A percentile compares a stretch with the other conserved stretches of the same genome.
phyloP scores from a whole-genome alignment of 2,329 filamentous ascomycete species.

The Cercospora sojina region DNA sequence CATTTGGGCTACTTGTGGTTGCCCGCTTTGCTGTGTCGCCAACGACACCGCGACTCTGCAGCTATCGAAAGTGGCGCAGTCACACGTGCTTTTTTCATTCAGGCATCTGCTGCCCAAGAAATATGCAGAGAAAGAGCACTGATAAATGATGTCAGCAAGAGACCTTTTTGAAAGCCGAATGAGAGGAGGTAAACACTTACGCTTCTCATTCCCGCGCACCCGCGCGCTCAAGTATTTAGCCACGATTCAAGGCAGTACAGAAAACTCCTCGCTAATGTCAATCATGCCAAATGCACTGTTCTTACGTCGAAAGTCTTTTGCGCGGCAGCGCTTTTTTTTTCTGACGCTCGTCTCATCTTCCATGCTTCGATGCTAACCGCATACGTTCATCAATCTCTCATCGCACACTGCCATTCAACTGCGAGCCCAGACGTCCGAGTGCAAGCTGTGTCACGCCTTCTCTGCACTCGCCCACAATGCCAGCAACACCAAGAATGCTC shows the following conservation, averaged over 20 bases:
- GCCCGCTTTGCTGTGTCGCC: background rate
- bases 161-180: background rate
- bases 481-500: conserved; percentile 51
- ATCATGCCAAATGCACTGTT: background rate
- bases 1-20: background rate
- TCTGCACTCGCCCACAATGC: conserved; percentile 48
- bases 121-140: background rate
- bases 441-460: conserved; percentile 49
- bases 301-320: background rate
- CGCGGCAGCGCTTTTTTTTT: background rate
- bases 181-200: background rate
- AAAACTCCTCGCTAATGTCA: background rate
- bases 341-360: background rate
- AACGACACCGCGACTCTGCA: background rate
- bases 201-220: background rate
- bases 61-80: background rate
- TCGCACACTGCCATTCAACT: conserved; percentile 4
- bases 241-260: background rate
- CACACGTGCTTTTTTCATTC: background rate
- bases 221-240: background rate
- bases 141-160: background rate
- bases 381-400: background rate
- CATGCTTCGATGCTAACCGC: background rate
- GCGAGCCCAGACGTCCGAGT: conserved; percentile 31
- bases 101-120: background rate